These are phyloP conservation scores for Hygrocybe coccinea DNA, from an alignment of 768 basidiomycete genomes.

Conservation along the genomic window DNA sequence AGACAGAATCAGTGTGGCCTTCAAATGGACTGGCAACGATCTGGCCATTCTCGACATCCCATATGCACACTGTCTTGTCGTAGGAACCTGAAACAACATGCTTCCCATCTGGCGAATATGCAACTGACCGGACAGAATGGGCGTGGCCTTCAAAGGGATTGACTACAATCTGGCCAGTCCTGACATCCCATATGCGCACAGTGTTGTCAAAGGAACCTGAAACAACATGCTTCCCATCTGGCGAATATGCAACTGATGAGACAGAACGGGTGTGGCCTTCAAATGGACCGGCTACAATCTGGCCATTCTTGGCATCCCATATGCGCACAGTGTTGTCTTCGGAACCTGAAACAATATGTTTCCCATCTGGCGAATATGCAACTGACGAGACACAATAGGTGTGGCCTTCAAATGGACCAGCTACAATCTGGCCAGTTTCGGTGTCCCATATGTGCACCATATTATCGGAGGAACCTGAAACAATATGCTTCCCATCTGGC, in stretches of 20 bases:
- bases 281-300: neutral
- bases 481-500: conserved; percentile 44
- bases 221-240: neutral
- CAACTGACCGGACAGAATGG: neutral
- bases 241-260: neutral
- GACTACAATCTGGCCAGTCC: too few species aligned
- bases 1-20: neutral
- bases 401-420: neutral
- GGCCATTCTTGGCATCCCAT: neutral
- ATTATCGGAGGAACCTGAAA: conserved; percentile 49
- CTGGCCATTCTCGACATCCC: conserved; percentile 9
- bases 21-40: conserved; percentile 8
- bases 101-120: neutral
- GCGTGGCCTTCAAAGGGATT: neutral
- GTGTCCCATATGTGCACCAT: conserved; percentile 35
- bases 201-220: too few species aligned
- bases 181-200: too few species aligned
- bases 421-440: neutral
- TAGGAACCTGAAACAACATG: neutral
- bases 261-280: neutral
- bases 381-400: neutral
- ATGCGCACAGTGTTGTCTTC: neutral
- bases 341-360: neutral
- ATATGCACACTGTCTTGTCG: conserved; percentile 1
- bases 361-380: neutral